Evolutionary conservation across 192 early-diverging fungal genomes (phyloP), one percentile per base, ranked within the genome.

Genomic region (Coemansia sp.): DNA sequence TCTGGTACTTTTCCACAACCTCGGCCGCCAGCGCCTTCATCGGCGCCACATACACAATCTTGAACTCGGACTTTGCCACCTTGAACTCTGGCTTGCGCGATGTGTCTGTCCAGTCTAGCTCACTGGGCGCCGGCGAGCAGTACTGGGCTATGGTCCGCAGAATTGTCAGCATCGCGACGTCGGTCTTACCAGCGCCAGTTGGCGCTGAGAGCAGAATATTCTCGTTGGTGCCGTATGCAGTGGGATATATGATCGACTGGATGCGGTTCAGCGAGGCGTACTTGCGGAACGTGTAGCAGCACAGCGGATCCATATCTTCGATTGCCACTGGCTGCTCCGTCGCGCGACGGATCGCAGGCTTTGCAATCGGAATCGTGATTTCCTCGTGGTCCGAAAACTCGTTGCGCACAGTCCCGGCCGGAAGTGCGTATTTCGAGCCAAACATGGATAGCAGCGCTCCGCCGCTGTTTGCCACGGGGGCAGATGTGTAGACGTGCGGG

Each of bases 21-120:
- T 98, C 97, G 12, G 95, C 92, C 0, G 94, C 97, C 5, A 98
- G 77, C 6, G 97, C 97, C 78, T 98, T 98, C 97, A 97, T 95
- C 0, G 94, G 94, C 5, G 95, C 97, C 8, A 99, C 89, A 67
- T 98, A 99, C 1, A 99, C 86, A 66, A 99, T 97, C 68, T 99
- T 99, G 83, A 99, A 98, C 53, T 94, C 91, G 42, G 91, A 86
- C 65, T 87, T 90, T 14, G 80, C 84, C 58, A 99, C 79, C 4
- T 62, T 64, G 19, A 88, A 81, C 38, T 80, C 64, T 31, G 83
- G 62, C 62, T 83, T 62, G 44, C 28, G 54, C n/a, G 65, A 56
- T 2, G 16, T 33, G 47, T 62, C 62, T 10, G 23, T 24, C 67
- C 60, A 67, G 27, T 44, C 44, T 19, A 73, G 21, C 23, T 65